Percentiles rank a stretch among this genome's conserved stretches.
These are phyloP conservation scores for Yarrowia galli DNA, from an alignment of 1,139 yeast species.

Conservation along the genomic window DNA sequence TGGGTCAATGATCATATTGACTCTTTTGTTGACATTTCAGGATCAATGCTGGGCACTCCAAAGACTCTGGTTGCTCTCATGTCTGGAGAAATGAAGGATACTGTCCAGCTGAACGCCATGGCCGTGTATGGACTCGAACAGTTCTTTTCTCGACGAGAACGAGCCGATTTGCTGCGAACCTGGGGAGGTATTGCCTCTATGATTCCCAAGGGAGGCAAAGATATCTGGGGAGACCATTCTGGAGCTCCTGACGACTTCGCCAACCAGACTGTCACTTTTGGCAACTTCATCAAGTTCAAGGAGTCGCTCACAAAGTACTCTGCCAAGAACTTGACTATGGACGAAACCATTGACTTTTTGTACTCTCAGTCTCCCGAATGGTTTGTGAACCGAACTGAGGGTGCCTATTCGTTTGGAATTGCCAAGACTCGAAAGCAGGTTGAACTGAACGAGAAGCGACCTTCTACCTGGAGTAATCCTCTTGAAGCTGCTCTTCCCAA, in stretches of 20 bases:
- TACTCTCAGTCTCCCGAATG: conserved; percentile 73
- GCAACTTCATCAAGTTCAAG: conserved; percentile 75
- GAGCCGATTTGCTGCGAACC: conserved; percentile 81
- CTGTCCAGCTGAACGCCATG: conserved; percentile 88
- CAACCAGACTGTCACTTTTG: conserved; percentile 61
- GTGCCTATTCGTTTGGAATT: conserved; percentile 80
- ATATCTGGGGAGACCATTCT: conserved; percentile 77
- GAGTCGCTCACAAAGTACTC: conserved; percentile 56
- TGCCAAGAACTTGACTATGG: conserved; percentile 66
- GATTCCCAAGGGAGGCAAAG: conserved; percentile 94
- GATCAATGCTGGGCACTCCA: conserved; percentile 90
- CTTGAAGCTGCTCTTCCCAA: conserved; percentile 87
- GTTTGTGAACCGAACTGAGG: conserved; percentile 69
- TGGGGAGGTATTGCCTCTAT: conserved; percentile 96
- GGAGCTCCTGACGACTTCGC: conserved; percentile 63
- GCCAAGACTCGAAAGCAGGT: conserved; percentile 69
- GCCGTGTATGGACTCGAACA: conserved; percentile 95
- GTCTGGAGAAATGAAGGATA: conserved; percentile 98
- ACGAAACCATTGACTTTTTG: conserved; percentile 69
- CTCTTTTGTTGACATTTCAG: conserved; percentile 84
- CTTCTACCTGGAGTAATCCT: conserved; percentile 89
- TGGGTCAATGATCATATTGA: conserved; percentile 91
- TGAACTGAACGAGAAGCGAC: conserved; percentile 66
- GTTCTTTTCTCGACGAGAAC: conserved; percentile 87
- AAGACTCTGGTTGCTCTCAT: conserved; percentile 88